Evolutionary conservation across 2,329 filamentous ascomycete species (phyloP), one percentile per base, ranked within the genome.

Genomic region (Stagonosporopsis tanaceti): DNA sequence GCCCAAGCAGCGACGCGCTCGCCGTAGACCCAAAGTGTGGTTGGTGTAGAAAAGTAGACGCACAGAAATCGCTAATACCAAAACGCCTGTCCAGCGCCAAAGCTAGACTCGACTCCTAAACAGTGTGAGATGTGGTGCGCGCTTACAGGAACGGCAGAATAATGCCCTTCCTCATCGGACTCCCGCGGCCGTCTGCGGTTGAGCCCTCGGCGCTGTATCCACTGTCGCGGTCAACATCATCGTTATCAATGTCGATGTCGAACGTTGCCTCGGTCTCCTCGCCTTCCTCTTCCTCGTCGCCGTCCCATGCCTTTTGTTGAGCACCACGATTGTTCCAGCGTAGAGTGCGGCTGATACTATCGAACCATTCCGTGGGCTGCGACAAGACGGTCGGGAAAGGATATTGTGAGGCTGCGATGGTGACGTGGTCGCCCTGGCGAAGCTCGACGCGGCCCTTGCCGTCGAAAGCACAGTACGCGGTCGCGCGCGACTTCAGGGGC

Each of bases 361-460:
- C 91, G 73, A 99, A 97, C 95, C 95, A 99, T 76, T 99, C 95
- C 1, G 89, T 91, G 60, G 89, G 89, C 62, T 90, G 92, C 63
- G 92, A 90, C 56, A 96, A 92, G 40, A 99, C 94, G 1, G 95
- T 98, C 2, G 95, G 95, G 80, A 99, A 98, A 0, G 95, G 95
- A 71, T 97, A 99, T 74, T 96, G 93, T 28, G 91, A 96, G 3
- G 95, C 95, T 38, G 94, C 92, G 69, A 99, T 95, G 59, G 94
- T 97, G 74, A 99, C 95, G 69, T 94, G 91, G 78, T 99, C 95
- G 51, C 95, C 95, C 70, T 94, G 92, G 61, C 89, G 89, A 34
- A 99, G 87, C 78, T 99, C 94, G 40, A 99, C 87, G 47, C 95
- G 92, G 53, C 93, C 93, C 77, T 98, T 99, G 76, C 95, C 95